Base-by-base conservation (phyloP, 768 basidiomycete species). In the Mycena alexandri region DNA sequence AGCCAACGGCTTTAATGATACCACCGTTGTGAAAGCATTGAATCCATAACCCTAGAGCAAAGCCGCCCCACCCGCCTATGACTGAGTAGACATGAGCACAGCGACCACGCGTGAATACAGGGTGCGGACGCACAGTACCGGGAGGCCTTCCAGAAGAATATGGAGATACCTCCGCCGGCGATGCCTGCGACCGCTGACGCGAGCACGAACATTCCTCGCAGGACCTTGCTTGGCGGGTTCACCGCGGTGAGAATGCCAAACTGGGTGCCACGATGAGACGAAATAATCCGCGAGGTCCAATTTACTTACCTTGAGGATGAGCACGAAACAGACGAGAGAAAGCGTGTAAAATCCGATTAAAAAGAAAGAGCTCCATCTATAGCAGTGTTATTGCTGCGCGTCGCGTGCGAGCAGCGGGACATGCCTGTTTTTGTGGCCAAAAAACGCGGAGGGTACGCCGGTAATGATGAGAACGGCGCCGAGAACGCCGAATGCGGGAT, bases 391-490 rank as follows among this genome's bases (percentile, higher is more conserved):
- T 41, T 14, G 47, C 41, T 68, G 25, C 22, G 41, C 64, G 25
- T 17, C 25, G 42, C 33, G 22, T 22, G 36, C n/a, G 21, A 29
- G 10, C 22, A 24, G 19, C 2, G 19, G 25, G 29, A 38, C 43
- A 33, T 38, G 93, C 95, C 96, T 83, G 78, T 98, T 96, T 85
- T 97, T 97, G 81, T 96, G 95, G 22, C 96, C 96, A 81, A 93
- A 90, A 72, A 95, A 94, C 4, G 93, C 93, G 58, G 93, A 93
- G 11, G 95, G 94, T 8, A 96, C 82, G 52, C 96, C 96, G 11
- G 93, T 95, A 54, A 98, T 74, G 71, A 98, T 95, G 75, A 98
- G 89, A 67, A 98, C 79, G 6, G 88, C 93, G 52, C 96, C 96
- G 17, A 96, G 85, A 34, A 96, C 93, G 56, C 90, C 95, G 78